These are phyloP conservation scores for Warburgia ugandensis DNA, from an alignment of 164 flowering plant genomes.

Conservation along the genomic window DNA sequence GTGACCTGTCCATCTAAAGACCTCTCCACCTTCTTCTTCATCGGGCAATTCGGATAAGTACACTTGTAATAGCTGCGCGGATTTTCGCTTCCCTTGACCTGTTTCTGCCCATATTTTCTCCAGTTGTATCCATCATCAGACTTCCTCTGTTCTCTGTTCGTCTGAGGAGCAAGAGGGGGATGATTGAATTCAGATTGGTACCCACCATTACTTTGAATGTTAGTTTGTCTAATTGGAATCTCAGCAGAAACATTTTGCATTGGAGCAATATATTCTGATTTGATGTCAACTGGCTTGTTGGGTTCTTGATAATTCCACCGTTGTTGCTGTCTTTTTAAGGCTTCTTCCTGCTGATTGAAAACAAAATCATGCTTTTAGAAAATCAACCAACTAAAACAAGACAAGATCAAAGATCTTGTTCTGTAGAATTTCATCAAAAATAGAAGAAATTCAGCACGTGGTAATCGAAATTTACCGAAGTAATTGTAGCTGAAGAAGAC, in stretches of 20 bases:
- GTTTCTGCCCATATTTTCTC: constrained; percentile 90
- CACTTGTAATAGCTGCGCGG: constrained; percentile 86
- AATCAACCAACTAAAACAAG: not conserved
- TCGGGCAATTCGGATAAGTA: constrained; percentile 61
- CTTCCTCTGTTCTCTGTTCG: constrained; percentile 40
- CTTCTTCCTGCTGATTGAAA: constrained; percentile 21
- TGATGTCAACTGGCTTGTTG: constrained; percentile 23
- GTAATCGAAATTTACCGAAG: constrained; percentile 26
- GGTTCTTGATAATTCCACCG: constrained; percentile 32
- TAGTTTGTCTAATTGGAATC: constrained; percentile 18
- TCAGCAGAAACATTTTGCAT: constrained; percentile 31
- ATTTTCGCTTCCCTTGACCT: constrained; percentile 77
- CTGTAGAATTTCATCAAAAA: not conserved
- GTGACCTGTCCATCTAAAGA: constrained; percentile 74
- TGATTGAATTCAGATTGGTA: constrained; percentile 17
- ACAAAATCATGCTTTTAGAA: not conserved
- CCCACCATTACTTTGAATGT: constrained; percentile 12
- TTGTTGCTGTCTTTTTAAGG: constrained; percentile 16
- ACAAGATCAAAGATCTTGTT: not conserved
- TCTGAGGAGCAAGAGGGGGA: constrained; percentile 30
- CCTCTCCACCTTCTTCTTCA: constrained; percentile 78
- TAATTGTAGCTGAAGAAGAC: constrained; percentile 26
- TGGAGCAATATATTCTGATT: constrained; percentile 24
- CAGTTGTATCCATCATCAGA: constrained; percentile 84
- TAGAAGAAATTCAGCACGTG: not conserved